phyloP scores from a whole-genome alignment of 2,329 filamentous ascomycete species.

The Anthostomella pinea region DNA sequence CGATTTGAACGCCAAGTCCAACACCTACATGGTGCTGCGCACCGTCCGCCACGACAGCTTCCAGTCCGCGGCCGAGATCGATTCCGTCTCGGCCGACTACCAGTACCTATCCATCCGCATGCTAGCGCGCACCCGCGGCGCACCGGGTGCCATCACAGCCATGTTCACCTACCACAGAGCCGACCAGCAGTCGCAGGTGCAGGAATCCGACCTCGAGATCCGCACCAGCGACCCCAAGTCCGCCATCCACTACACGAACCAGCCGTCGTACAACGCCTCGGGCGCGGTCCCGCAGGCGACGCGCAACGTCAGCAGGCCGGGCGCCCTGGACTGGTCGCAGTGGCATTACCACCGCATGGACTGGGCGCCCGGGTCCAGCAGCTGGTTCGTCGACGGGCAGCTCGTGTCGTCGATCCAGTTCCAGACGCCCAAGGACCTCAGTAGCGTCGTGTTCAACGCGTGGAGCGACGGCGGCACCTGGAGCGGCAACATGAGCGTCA shows the following conservation, averaged over 20 bases:
- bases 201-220: slow-evolving; percentile 41
- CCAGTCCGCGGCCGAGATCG: slow-evolving; percentile 48
- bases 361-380: slow-evolving; percentile 45
- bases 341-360: slow-evolving; percentile 52
- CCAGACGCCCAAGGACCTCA: slow-evolving; percentile 46
- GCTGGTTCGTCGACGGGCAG: slow-evolving; percentile 48
- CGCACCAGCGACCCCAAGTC: slow-evolving; percentile 35
- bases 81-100: slow-evolving; percentile 35
- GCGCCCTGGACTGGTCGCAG: slow-evolving; percentile 39
- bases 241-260: slow-evolving; percentile 49
- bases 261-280: slow-evolving; percentile 42
- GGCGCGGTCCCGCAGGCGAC: slow-evolving; percentile 42
- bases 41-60: slow-evolving; percentile 43
- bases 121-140: slow-evolving; percentile 47
- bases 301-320: slow-evolving; percentile 36
- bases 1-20: slow-evolving; percentile 30
- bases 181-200: slow-evolving; percentile 24
- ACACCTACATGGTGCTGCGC: slow-evolving; percentile 47
- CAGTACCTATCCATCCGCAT: slow-evolving; percentile 45
- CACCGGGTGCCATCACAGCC: slow-evolving; percentile 47
- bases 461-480: slow-evolving; percentile 52
- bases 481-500: slow-evolving; percentile 42
- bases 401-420: slow-evolving; percentile 44
- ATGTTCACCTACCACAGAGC: slow-evolving; percentile 48
- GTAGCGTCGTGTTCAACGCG: slow-evolving; percentile 47